phyloP scores from a whole-genome alignment of 768 basidiomycete species.

The Tricholoma terreum region DNA sequence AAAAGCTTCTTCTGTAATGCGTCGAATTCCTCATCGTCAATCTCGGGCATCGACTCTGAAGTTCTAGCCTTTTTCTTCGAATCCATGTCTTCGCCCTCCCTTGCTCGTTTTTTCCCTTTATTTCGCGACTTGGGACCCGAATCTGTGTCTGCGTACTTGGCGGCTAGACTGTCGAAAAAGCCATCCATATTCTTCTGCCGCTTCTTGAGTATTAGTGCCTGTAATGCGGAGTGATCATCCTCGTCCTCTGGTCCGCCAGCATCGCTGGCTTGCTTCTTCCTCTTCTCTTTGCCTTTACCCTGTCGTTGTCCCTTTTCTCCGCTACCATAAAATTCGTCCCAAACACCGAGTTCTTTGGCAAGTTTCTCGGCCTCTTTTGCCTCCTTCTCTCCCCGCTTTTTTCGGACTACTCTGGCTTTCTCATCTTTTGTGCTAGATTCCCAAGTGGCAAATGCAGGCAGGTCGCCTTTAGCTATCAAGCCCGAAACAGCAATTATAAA shows the following conservation, averaged over 20 bases:
- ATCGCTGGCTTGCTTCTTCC: conserved; percentile 2
- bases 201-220: conserved; percentile 79
- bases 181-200: conserved; percentile 61
- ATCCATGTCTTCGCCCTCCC: conserved; percentile 39
- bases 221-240: conserved; percentile 66
- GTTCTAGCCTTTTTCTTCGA: conserved; percentile 50
- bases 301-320: conserved; percentile 64
- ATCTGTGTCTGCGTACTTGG: conserved; percentile 63
- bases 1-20: conserved; percentile 57
- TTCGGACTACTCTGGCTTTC: conserved; percentile 70
- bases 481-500: conserved; percentile 68
- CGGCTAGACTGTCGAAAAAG: conserved; percentile 73
- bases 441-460: conserved; percentile 64
- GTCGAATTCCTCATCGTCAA: conserved; percentile 64
- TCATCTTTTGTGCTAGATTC: conserved; percentile 69
- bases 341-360: conserved; percentile 87
- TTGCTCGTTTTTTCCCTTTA: conserved; percentile 55
- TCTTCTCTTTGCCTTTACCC: conserved; percentile 49
- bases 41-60: conserved; percentile 46
- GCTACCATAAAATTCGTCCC: conserved; percentile 89
- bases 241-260: conserved; percentile 36
- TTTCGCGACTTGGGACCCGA: conserved; percentile 39
- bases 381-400: conserved; percentile 74
- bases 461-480: conserved; percentile 58
- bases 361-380: conserved; percentile 79